Conservation (phyloP, 306 rosid genomes). For the Glycine soja region DNA sequence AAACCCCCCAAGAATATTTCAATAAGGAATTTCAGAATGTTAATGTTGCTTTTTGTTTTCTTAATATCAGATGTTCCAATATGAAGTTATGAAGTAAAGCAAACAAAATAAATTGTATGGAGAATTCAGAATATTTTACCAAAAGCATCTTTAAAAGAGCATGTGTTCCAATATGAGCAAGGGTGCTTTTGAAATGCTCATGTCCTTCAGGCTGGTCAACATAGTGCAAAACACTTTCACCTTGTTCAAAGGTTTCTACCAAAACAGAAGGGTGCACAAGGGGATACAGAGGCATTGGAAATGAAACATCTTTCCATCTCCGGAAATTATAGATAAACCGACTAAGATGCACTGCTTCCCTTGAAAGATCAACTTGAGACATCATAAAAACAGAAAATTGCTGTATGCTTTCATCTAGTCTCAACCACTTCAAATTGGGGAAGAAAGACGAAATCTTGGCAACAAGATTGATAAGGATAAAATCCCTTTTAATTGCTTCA, state of each 20-base stretch:
- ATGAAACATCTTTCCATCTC: constrained; percentile 76
- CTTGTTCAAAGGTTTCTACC: constrained; percentile 82
- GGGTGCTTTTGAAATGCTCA: constrained; percentile 64
- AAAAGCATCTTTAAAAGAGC: constrained; percentile 84
- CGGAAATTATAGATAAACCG: constrained; percentile 81
- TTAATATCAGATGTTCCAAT: neutral
- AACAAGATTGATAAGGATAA: constrained; percentile 60
- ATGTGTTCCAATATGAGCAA: constrained; percentile 83
- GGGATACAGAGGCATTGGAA: constrained; percentile 80
- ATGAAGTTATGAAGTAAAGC: neutral
- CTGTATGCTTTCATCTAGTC: constrained; percentile 76
- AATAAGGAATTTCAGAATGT: neutral
- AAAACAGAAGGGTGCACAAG: constrained; percentile 86
- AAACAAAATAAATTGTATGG: neutral
- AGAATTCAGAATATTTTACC: constrained; percentile 53
- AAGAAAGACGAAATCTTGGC: constrained; percentile 61
- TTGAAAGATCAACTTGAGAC: constrained; percentile 86
- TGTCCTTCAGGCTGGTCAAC: constrained; percentile 75
- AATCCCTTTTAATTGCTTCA: constrained; percentile 83
- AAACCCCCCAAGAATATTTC: neutral
- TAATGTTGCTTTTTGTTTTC: neutral
- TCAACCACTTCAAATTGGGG: constrained; percentile 73
- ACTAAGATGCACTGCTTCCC: constrained; percentile 83
- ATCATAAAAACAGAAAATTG: constrained; percentile 80
- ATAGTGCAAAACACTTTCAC: constrained; percentile 70